These are phyloP conservation scores for Ettlia oleoabundans DNA, from an alignment of 139 green algal species.

Conservation along the genomic window DNA sequence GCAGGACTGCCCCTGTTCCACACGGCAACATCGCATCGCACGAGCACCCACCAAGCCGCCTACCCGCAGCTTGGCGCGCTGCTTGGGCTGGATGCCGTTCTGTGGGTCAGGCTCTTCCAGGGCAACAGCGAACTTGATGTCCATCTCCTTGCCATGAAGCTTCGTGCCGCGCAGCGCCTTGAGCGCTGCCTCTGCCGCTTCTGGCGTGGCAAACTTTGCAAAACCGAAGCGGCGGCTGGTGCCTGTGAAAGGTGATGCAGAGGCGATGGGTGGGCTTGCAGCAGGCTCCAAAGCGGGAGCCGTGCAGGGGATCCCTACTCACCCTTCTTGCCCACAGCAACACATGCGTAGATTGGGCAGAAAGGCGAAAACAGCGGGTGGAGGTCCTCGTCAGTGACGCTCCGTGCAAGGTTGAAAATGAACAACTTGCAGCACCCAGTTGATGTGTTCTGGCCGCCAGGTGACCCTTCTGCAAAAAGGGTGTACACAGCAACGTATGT, in stretches of 20 bases:
- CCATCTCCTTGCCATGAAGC: slow-evolving; percentile 10
- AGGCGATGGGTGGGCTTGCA: background rate
- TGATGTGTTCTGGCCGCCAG: too few species aligned
- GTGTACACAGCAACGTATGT: too few species aligned
- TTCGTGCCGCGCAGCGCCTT: slow-evolving; percentile 4
- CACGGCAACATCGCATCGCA: too few species aligned
- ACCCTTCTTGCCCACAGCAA: slow-evolving; percentile 18
- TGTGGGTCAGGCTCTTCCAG: slow-evolving; percentile 17
- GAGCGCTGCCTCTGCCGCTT: background rate
- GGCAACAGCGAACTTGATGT: slow-evolving; percentile 23
- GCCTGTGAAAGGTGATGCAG: background rate
- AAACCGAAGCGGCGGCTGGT: slow-evolving; percentile 38
- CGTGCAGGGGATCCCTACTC: too few species aligned
- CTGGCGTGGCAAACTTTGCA: background rate
- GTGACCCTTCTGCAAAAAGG: background rate
- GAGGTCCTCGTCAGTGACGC: slow-evolving; percentile 10
- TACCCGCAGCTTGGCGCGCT: slow-evolving; percentile 21
- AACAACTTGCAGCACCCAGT: slow-evolving; percentile 14
- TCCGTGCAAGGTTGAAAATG: slow-evolving; percentile 18
- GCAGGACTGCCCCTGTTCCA: too few species aligned
- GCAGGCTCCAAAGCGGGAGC: background rate
- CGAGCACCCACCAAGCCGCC: background rate
- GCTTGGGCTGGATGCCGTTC: slow-evolving; percentile 6
- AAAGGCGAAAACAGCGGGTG: slow-evolving; percentile 20
- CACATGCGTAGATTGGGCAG: background rate